Base-by-base conservation (phyloP, 176 grass and related monocot species). In the Triticum turgidum region DNA sequence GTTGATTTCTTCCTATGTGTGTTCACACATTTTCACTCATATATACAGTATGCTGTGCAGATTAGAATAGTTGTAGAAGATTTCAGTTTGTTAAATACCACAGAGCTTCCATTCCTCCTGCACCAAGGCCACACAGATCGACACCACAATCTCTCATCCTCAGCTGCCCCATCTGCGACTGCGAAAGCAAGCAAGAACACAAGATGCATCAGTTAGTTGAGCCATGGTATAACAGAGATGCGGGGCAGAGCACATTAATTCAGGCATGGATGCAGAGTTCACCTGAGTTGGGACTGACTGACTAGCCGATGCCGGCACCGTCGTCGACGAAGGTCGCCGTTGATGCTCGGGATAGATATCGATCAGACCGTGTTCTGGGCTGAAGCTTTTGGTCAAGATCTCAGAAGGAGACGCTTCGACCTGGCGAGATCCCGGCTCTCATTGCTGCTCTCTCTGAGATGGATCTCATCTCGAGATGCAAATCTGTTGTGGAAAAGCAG, bases 261-360 rank as follows among this genome's bases (percentile, higher is more conserved):
- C 3, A 47, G 34, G 5, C 25, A 64, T 25, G 73, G 54, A 47
- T 49, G 17, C 72, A 78, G 41, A 14, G 72, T 52, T 90, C 61
- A 86, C 69, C 84, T 86, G 76, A 76, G 18, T 5, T 9, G 41
- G 49, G 49, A 52, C 4, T n/a, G 58, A 45, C 64, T 44, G 59
- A 34, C 65, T 39, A 10, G 17, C 84, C 89, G 52, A 97, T 61
- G 39, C 0, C 39, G 8, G 39, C 9, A 9, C 39, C 9, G 9
- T 10, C 39, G 39, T 42, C 39, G 39, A 42, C 9, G 39, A 42
- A 41, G 90, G 25, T 97, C 84, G 42, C 95, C 95, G 34, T 91
- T 97, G 73, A 97, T 3, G 39, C 39, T 13, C 12, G 12, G 12
- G 44, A 47, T 47, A 47, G 3, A 0, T 4, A 49, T 49, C 45